Percentiles rank a stretch among this genome's conserved stretches.
Conservation (phyloP, 2,329 filamentous ascomycete species). For the Botrytis galanthina region DNA sequence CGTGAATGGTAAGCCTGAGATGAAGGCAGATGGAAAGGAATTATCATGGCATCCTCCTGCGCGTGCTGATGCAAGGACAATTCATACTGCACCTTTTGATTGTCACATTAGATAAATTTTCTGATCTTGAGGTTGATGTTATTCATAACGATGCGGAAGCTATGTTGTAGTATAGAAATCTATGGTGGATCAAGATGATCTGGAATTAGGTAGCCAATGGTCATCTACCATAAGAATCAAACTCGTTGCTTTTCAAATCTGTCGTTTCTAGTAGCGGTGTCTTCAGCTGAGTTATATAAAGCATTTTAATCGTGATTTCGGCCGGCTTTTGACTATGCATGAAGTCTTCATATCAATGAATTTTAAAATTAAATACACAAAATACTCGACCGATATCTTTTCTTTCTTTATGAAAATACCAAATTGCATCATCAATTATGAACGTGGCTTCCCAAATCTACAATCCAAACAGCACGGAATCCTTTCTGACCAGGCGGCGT, state of each 20-base stretch:
- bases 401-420: rapidly evolving
- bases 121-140: no score
- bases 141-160: background rate
- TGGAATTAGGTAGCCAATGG: background rate
- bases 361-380: background rate
- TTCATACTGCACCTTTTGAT: background rate
- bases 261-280: background rate
- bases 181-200: background rate
- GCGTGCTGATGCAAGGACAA: background rate
- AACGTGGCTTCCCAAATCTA: background rate
- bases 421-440: background rate
- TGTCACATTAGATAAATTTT: background rate
- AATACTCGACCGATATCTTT: rapidly evolving
- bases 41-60: background rate
- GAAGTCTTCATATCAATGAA: background rate
- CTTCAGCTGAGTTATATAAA: no score
- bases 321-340: rapidly evolving
- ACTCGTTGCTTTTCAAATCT: background rate
- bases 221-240: background rate
- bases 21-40: background rate
- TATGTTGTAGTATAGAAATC: rapidly evolving
- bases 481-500: background rate
- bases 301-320: background rate
- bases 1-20: background rate
- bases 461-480: background rate